phyloP scores from a whole-genome alignment of 2,329 filamentous ascomycete species.

The Xylariaceae sp. region DNA sequence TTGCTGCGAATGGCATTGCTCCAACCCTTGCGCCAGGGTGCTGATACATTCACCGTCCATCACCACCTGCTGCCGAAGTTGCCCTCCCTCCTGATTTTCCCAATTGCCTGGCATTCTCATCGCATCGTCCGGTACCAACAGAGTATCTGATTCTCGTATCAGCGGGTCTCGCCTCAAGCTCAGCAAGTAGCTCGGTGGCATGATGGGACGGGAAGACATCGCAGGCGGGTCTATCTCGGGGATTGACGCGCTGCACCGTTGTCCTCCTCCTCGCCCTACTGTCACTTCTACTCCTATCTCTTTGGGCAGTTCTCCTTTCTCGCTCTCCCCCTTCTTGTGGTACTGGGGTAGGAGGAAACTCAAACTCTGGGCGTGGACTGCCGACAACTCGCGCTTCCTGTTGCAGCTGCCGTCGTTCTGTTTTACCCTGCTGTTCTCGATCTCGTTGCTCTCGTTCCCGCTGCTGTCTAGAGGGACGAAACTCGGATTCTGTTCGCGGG shows the following conservation, averaged over 20 bases:
- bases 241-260: constrained; percentile 9
- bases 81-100: background rate
- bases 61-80: background rate
- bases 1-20: background rate
- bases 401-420: too few relatives aligned
- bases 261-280: constrained; percentile 3
- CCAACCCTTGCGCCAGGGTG: background rate
- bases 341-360: too few relatives aligned
- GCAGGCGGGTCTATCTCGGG: constrained; percentile 8
- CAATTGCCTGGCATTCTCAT: background rate
- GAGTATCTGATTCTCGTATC: constrained; percentile 26
- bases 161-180: constrained; percentile 21
- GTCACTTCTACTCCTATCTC: background rate
- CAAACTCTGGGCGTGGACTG: too few relatives aligned
- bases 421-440: too few relatives aligned
- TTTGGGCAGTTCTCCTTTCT: too few relatives aligned
- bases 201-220: constrained; percentile 24
- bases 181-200: constrained; percentile 26
- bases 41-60: background rate
- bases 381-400: too few relatives aligned
- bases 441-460: too few relatives aligned
- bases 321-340: too few relatives aligned
- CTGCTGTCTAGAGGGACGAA: too few relatives aligned
- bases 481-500: too few relatives aligned
- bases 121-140: constrained; percentile 16